Percentiles rank a stretch among this genome's conserved stretches.
Evolutionary conservation across 768 basidiomycete genomes (phyloP).

Genomic region (Leccinum longicurvipes): DNA sequence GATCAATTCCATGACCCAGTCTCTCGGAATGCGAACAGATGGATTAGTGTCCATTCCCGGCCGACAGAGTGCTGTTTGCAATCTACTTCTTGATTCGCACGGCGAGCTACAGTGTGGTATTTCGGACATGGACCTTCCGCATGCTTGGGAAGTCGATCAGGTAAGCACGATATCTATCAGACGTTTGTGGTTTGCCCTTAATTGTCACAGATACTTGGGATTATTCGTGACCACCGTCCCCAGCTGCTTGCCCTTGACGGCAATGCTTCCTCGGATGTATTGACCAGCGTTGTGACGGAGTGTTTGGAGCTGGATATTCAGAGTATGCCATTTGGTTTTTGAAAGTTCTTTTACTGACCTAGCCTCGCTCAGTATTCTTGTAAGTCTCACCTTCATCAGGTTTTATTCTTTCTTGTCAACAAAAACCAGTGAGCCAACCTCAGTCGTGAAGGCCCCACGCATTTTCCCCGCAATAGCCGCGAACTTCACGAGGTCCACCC

Average conservation of each 20-base stretch:
- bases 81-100: slow-evolving; percentile 68
- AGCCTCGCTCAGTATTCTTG: slow-evolving; percentile 63
- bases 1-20: slow-evolving; percentile 51
- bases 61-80: slow-evolving; percentile 76
- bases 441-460: slow-evolving; percentile 69
- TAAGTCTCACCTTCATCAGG: slow-evolving; percentile 33
- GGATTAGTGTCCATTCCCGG: slow-evolving; percentile 52
- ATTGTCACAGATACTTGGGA: slow-evolving; percentile 44
- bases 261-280: slow-evolving; percentile 57
- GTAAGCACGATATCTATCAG: slow-evolving; percentile 29
- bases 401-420: slow-evolving; percentile 4
- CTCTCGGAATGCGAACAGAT: slow-evolving; percentile 77
- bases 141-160: slow-evolving; percentile 42
- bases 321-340: slow-evolving; percentile 41
- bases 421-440: slow-evolving; percentile 83
- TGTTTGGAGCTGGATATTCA: slow-evolving; percentile 46
- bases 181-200: background rate
- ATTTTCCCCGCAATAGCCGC: slow-evolving; percentile 63
- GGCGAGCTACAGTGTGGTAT: slow-evolving; percentile 82
- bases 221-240: slow-evolving; percentile 50
- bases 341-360: slow-evolving; percentile 1
- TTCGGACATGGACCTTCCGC: slow-evolving; percentile 83
- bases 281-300: slow-evolving; percentile 50
- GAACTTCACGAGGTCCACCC: slow-evolving; percentile 29
- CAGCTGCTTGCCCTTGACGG: slow-evolving; percentile 70